phyloP scores from a whole-genome alignment of 2,329 filamentous ascomycete species.

The Fusarium paranaense region DNA sequence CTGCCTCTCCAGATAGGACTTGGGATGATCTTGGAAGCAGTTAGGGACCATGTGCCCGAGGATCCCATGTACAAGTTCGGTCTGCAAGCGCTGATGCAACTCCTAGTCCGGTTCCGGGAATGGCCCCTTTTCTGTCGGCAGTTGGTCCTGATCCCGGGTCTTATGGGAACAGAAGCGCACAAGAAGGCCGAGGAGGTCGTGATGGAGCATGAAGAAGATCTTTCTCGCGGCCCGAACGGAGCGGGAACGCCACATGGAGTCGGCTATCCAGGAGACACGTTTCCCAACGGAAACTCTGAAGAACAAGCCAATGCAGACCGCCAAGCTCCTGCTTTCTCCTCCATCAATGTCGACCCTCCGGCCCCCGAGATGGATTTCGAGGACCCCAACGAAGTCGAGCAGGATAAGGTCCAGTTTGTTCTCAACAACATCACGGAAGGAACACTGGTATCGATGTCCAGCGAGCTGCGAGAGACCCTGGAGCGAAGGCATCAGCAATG shows the following conservation, averaged over 20 bases:
- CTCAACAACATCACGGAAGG: conserved; percentile 95
- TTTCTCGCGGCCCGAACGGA: conserved; percentile 67
- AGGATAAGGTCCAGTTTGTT: conserved; percentile 95
- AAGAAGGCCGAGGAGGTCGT: conserved; percentile 85
- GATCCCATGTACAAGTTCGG: conserved; percentile 99
- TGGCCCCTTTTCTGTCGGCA: conserved; percentile 97
- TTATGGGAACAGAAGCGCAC: conserved; percentile 87
- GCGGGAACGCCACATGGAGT: conserved; percentile 52
- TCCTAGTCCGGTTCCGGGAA: conserved; percentile 84
- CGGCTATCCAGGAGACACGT: conserved; percentile 57
- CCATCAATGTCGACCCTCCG: conserved; percentile 80
- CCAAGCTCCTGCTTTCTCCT: conserved; percentile 77
- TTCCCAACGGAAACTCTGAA: conserved; percentile 79
- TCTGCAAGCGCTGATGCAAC: conserved; percentile 91
- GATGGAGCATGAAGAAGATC: conserved; percentile 73
- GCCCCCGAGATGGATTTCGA: conserved; percentile 74
- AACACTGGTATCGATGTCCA: conserved; percentile 86
- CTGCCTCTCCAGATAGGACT: conserved; percentile 94
- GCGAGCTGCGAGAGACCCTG: conserved; percentile 82
- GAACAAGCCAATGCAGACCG: conserved; percentile 70
- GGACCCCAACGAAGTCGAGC: conserved; percentile 84
- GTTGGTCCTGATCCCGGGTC: conserved; percentile 81
- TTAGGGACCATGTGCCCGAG: conserved; percentile 84
- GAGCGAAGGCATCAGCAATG: conserved; percentile 89
- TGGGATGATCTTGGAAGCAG: conserved; percentile 97